Base-by-base conservation (phyloP, 805 yeast genomes). In the Cyberlindnera euphorbiiphila region DNA sequence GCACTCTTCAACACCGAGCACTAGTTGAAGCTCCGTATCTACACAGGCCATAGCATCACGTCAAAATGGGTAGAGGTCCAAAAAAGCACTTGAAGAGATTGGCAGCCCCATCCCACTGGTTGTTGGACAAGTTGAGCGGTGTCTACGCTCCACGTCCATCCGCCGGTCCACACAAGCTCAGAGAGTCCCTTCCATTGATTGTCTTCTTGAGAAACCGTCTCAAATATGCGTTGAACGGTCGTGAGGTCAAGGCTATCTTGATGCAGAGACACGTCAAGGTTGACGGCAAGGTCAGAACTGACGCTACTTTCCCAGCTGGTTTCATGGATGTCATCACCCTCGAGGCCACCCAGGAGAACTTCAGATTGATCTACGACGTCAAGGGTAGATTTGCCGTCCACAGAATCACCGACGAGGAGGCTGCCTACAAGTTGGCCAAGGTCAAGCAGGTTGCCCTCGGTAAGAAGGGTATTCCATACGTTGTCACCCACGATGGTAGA, bases 21-120 rank as follows among this genome's bases (percentile, higher is more conserved):
- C 23, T 20, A 21, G 29, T 20, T 27, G 30, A 32, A 12, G 19
- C 19, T 16, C 16, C 13, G 21, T 24, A 25, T 32, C 32, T 25
- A 28, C 19, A 29, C 27, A 25, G 26, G 28, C 34, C 42, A 34
- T 27, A 36, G 30, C 36, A 39, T 29, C 41, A 36, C 25, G 39
- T 35, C 53, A 50, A 50, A 48, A 54, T 54, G 59, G 59, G 57
- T 53, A 54, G 59, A 54, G 59, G 59, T 53, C 57, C 57, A 84
- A 87, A 88, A 89, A 89, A 91, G 81, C 97, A 91, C 72, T 83
- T 89, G 72, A 89, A 91, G 83, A 88, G 98, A 84, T 84, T 91
- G 75, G 96, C 98, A 72, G 98, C 98, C 72, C 99, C 99, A 81
- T 84, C 89, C 79, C 98, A 93, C 84, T 93, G 98, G 98, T 85